Percentiles rank a stretch among this genome's conserved stretches.
phyloP scores from a whole-genome alignment of 768 basidiomycete species.

The Gelatoporia subvermispora region DNA sequence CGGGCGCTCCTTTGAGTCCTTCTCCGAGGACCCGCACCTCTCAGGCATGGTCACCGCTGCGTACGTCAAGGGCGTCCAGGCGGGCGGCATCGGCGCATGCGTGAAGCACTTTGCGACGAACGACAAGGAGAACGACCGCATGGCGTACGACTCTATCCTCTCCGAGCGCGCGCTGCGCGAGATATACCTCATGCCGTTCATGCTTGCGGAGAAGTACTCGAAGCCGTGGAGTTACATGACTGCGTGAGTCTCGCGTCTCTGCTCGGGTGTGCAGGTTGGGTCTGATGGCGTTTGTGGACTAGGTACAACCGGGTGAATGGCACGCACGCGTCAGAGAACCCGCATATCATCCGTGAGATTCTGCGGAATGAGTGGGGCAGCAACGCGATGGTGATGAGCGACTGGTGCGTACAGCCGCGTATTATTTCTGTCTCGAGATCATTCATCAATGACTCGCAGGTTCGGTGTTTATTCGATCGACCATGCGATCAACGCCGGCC shows the following conservation, averaged over 20 bases:
- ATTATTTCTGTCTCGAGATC: background rate
- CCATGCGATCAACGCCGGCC: conserved; percentile 63
- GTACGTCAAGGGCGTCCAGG: conserved; percentile 76
- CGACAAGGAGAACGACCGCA: conserved; percentile 77
- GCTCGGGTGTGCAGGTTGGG: background rate
- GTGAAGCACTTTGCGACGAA: conserved; percentile 85
- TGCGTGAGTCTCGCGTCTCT: conserved; percentile 37
- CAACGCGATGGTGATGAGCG: conserved; percentile 74
- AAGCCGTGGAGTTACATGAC: conserved; percentile 59
- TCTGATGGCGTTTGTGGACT: background rate
- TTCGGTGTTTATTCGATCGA: conserved; percentile 70
- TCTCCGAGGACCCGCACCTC: conserved; percentile 73
- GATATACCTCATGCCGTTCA: conserved; percentile 59
- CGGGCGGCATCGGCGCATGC: conserved; percentile 65
- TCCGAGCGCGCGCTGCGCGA: conserved; percentile 51
- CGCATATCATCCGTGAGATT: conserved; percentile 51
- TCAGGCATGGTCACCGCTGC: conserved; percentile 67
- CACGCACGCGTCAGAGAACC: conserved; percentile 63
- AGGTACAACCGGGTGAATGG: conserved; percentile 79
- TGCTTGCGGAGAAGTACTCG: conserved; percentile 47
- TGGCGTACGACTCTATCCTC: conserved; percentile 51
- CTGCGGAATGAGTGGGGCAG: conserved; percentile 73
- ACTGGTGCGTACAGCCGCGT: conserved; percentile 48
- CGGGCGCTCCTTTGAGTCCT: conserved; percentile 63
- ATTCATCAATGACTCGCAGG: conserved; percentile 38